Evolutionary conservation across 2,329 filamentous ascomycete species (phyloP), one percentile per base, ranked within the genome.

Genomic region (Penicillium sp.): DNA sequence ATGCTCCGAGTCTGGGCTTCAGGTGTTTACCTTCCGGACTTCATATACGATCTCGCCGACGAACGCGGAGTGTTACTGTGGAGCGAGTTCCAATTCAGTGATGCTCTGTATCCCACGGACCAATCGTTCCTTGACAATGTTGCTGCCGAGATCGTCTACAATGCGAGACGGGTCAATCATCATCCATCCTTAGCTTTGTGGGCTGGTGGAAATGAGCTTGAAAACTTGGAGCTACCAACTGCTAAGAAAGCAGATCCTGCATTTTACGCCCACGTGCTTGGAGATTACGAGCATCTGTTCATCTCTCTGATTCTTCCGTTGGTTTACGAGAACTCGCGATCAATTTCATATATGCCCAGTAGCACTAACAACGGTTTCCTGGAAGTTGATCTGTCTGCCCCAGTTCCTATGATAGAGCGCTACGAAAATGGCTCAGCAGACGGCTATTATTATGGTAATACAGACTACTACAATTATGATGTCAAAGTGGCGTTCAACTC

Each of bases 1-100:
- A 86, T 87, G 84, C 77, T 87, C 4, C 78, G 85, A 6, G 81
- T 87, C 2, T 87, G 85, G 85, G 78, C 83, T 13, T 83, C 80
- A 21, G 83, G 85, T 2, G 80, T 82, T 1, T 88, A 87, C 60
- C 76, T 80, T 1, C 84, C 83, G 0, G 84, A 87, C 60, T 86
- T 84, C 61, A 82, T 87, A 59, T 87, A 84, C 63, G 84, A 87
- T 56, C 73, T 86, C 10, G 85, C 84, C 1, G 85, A 88, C 66
- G 82, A 86, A 66, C 78, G 79, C 63, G 85, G 85, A 1, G 77
- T 88, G 6, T 72, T 87, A 7, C 74, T 87, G 0, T 87, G 85
- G 85, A 84, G 80, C 49, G 85, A 87, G 59, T 87, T 87, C 60
- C 78, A 87, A 64, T 87, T 86, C 65, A 81, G 82, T 12, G 84